phyloP scores from a whole-genome alignment of 441 rosid species.

The Populus trichocarpa region DNA sequence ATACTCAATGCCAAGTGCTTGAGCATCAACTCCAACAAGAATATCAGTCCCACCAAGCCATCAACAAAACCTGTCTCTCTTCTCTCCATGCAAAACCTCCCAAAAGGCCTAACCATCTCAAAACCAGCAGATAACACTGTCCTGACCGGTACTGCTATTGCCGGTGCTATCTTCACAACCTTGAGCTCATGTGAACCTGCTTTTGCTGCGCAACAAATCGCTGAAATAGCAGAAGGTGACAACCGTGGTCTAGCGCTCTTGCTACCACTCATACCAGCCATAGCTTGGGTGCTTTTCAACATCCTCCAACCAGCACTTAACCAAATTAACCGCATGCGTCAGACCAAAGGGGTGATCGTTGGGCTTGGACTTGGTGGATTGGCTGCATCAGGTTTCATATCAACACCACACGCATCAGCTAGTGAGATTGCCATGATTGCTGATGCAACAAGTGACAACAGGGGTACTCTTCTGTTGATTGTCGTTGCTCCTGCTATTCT shows the following conservation, averaged over 20 bases:
- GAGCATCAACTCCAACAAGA: constrained; percentile 31
- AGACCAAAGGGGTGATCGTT: constrained; percentile 50
- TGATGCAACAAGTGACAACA: constrained; percentile 50
- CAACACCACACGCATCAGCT: constrained; percentile 50
- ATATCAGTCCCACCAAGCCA: constrained; percentile 24
- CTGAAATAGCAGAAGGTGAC: constrained; percentile 74
- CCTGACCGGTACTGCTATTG: constrained; percentile 44
- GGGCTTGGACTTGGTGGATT: constrained; percentile 78
- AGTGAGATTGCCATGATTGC: constrained; percentile 43
- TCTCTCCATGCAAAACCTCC: constrained; percentile 37
- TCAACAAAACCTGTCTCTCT: constrained; percentile 35
- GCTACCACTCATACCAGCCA: constrained; percentile 76
- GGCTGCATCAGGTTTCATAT: constrained; percentile 46
- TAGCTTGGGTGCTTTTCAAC: constrained; percentile 91
- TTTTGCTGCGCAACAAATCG: constrained; percentile 74
- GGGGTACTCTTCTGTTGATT: constrained; percentile 59
- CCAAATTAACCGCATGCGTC: constrained; percentile 74
- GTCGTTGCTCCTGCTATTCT: constrained; percentile 49
- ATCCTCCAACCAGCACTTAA: constrained; percentile 90
- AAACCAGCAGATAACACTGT: constrained; percentile 29
- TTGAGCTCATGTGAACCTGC: constrained; percentile 69
- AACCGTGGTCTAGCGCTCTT: constrained; percentile 82
- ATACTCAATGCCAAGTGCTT: constrained; percentile 56
- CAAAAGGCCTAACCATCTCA: constrained; percentile 39
- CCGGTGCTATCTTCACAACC: constrained; percentile 77